phyloP scores from a whole-genome alignment of 1,284 basidiomycete species.

The Cutaneotrichosporon sp. region DNA sequence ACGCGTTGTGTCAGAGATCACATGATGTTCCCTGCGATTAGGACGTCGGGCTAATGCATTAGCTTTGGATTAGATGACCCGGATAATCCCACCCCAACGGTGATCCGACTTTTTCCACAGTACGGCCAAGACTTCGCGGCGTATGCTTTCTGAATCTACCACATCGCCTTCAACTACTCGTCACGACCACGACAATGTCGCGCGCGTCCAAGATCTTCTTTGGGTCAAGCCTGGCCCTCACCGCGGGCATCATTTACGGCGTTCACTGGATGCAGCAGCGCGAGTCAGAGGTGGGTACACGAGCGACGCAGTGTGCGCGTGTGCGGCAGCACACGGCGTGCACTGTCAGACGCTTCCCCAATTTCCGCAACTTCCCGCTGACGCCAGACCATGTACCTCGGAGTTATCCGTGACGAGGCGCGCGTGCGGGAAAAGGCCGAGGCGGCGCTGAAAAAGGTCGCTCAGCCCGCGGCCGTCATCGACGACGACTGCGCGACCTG shows the following conservation, averaged over 20 bases:
- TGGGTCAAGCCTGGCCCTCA: constrained; percentile 60
- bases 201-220: constrained; percentile 72
- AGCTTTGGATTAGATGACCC: neutral
- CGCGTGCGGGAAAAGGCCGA: constrained; percentile 48
- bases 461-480: constrained; percentile 32
- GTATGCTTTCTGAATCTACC: too few relatives aligned
- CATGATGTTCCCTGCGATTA: neutral
- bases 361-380: neutral
- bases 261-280: constrained; percentile 84
- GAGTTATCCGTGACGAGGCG: constrained; percentile 80
- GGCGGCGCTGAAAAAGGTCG: constrained; percentile 13
- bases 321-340: too few relatives aligned
- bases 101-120: neutral
- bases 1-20: neutral
- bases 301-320: too few relatives aligned
- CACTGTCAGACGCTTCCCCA: too few relatives aligned
- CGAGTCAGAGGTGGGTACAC: constrained; percentile 72
- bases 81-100: neutral
- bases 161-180: neutral
- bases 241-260: constrained; percentile 73
- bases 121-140: too few relatives aligned
- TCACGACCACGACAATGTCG: constrained; percentile 54
- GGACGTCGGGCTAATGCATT: neutral
- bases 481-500: constrained; percentile 43
- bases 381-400: constrained; percentile 76